phyloP scores from a whole-genome alignment of 306 rosid species.

The Carpinus fangiana region DNA sequence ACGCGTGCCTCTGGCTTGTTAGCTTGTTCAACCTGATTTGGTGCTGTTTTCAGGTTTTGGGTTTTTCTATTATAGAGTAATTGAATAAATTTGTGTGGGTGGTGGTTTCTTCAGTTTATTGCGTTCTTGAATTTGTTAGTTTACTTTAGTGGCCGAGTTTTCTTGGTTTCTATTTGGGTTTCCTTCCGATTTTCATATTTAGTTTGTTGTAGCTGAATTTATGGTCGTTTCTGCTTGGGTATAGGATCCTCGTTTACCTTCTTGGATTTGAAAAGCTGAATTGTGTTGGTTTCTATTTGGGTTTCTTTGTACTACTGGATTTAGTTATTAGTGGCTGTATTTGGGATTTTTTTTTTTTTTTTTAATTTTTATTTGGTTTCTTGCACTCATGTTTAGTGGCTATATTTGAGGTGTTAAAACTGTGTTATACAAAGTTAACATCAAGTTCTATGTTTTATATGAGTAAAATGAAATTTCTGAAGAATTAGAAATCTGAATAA shows the following conservation, averaged over 20 bases:
- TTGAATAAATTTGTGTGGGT: background rate
- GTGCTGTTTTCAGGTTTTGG: constrained; percentile 78
- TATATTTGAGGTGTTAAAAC: background rate
- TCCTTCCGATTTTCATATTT: background rate
- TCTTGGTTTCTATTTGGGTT: background rate
- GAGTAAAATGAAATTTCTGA: background rate
- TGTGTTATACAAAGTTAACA: background rate
- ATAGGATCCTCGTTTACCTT: background rate
- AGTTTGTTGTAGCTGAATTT: background rate
- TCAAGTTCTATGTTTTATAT: background rate
- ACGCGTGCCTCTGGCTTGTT: constrained; percentile 54
- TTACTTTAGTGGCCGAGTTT: background rate
- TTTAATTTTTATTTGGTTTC: background rate
- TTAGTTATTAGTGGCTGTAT: constrained; percentile 6
- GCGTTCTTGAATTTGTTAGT: background rate
- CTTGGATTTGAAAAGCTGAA: background rate
- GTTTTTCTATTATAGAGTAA: background rate
- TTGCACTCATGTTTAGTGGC: background rate
- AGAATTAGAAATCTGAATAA: background rate
- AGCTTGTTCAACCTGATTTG: constrained; percentile 64
- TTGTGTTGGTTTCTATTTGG: background rate
- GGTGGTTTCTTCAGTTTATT: background rate
- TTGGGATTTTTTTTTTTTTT: background rate
- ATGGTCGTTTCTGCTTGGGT: constrained; percentile 9
- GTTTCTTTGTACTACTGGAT: background rate